Base-by-base conservation (phyloP, 352 stramenopile genomes). In the Phytophthora cajani region DNA sequence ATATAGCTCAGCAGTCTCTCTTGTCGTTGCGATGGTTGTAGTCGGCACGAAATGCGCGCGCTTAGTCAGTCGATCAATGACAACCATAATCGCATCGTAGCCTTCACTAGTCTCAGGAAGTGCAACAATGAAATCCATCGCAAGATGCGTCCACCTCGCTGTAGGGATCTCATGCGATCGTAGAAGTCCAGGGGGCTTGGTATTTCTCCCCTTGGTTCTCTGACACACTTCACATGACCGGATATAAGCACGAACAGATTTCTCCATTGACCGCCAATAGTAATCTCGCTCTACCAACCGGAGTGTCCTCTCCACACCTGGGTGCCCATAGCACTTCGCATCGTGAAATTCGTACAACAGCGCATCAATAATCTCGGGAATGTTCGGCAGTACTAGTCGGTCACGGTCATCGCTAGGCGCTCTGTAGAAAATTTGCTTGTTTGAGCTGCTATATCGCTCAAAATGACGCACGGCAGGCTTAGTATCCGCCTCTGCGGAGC, bases 341-440 rank as follows among this genome's bases (percentile, higher is more conserved):
- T 70, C 53, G 25, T 74, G 67, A 36, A 58, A 65, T 46, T 74
- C 61, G 12, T 50, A 66, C 9, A 74, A 8, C 8, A 69, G 17
- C 1, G n/a, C 47, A 36, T 70, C 55, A 8, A 54, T 30, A 11
- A 70, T 50, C 23, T 69, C 67, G 0, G 14, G 2, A 44, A 74
- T 62, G 9, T 51, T 42, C 17, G 67, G 67, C 5, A 73, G 3
- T 11, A 73, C 59, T 5, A 73, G 12, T 10, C 66, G 64, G 1
- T 11, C 1, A 8, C 14, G 19, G 9, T 68, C 32, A 52, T 69
- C 59, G n/a, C 21, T 57, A 11, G 52, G 58, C 0, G 36, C 9
- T 17, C 19, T 2, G 25, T 72, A 72, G 38, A 72, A 58, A 2
- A 65, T 36, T 21, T 46, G 16, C 12, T 33, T 27, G 7, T 58